Evolutionary conservation across 331 rosid species (phyloP), one percentile per base, ranked within the genome.

Genomic region (Prunus yedoensis): DNA sequence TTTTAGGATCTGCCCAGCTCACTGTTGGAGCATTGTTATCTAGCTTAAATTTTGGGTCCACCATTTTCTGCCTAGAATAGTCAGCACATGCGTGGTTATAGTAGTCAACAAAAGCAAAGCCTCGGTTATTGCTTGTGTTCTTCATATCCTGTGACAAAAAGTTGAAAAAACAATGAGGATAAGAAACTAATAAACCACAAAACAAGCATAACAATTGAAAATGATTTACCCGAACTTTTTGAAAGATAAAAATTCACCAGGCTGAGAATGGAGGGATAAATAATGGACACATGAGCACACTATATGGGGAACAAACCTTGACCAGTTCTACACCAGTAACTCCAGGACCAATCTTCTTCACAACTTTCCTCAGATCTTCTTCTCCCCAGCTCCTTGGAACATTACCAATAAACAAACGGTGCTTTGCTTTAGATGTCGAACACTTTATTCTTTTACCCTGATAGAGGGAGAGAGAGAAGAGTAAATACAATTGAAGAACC

Each of bases 1-100:
- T 90, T 83, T 90, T 91, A 15, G 97, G 98, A 79, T 94, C 97
- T 71, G 99, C 99, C 99, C 99, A 94, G 87, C 99, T 94, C 74
- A 92, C 99, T 6, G 96, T 94, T 61, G 99, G 99, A 72, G 96
- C 87, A 82, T 94, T 94, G 77, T 82, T 88, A 77, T 78, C 97
- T 27, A 94, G 87, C 92, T 89, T 94, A 86, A 94, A 94, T 78
- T 83, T 80, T 58, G 96, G 89, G 73, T 78, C 83, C 95, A 84
- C 88, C 99, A 94, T 94, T 89, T 92, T 88, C 84, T 88, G 92
- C 85, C 90, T 86, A 50, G 96, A 86, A 85, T 87, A 88, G 32
- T 92, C 97, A 64, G 99, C 99, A 86, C 99, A 94, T 54, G 95
- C 96, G 80, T 92, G 88, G 84, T 94, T 94, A 85, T 90, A 78